These are phyloP conservation scores for Trichoderma sp. DNA, from an alignment of 2,329 filamentous ascomycete species.

Conservation along the genomic window DNA sequence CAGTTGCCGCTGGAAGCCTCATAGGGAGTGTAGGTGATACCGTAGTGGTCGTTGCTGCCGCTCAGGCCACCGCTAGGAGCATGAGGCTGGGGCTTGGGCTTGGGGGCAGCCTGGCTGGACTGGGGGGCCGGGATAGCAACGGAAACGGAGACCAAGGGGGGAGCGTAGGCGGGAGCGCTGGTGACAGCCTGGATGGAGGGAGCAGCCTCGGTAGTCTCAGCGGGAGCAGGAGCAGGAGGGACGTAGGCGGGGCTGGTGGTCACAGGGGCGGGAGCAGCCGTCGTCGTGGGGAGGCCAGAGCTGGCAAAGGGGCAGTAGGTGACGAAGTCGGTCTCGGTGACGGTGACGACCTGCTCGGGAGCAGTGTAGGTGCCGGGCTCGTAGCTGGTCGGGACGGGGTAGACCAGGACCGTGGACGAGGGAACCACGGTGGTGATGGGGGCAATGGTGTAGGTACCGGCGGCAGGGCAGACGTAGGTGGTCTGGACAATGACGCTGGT, in stretches of 20 bases:
- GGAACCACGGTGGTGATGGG: slow-evolving; percentile 65
- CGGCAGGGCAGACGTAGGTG: slow-evolving; percentile 70
- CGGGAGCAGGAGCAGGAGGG: slow-evolving; percentile 18
- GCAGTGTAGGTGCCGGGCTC: slow-evolving; percentile 73
- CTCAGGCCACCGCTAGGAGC: slow-evolving; percentile 40
- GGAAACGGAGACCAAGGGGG: slow-evolving; percentile 28
- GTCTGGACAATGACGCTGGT: slow-evolving; percentile 71
- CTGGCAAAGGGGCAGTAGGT: slow-evolving; percentile 70
- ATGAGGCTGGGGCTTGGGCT: slow-evolving; percentile 31
- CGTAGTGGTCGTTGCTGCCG: slow-evolving; percentile 61
- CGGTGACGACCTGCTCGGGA: slow-evolving; percentile 65
- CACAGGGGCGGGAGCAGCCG: slow-evolving; percentile 34
- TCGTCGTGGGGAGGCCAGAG: slow-evolving; percentile 42
- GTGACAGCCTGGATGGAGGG: slow-evolving; percentile 13
- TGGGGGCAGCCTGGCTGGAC: slow-evolving; percentile 22
- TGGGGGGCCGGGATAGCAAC: slow-evolving; percentile 27
- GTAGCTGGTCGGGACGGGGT: slow-evolving; percentile 67
- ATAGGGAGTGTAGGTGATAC: slow-evolving; percentile 82
- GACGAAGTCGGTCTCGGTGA: slow-evolving; percentile 68
- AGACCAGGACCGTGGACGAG: slow-evolving; percentile 59
- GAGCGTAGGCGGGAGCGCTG: slow-evolving; percentile 4
- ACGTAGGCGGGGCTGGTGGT: slow-evolving; percentile 30
- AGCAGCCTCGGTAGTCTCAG: slow-evolving; percentile 10
- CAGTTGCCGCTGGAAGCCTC: slow-evolving; percentile 58
- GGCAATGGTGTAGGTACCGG: slow-evolving; percentile 76